A percentile compares a stretch with the other conserved stretches of the same genome.
phyloP scores from a whole-genome alignment of 352 stramenopile species.

The Phytophthora cryptogea region DNA sequence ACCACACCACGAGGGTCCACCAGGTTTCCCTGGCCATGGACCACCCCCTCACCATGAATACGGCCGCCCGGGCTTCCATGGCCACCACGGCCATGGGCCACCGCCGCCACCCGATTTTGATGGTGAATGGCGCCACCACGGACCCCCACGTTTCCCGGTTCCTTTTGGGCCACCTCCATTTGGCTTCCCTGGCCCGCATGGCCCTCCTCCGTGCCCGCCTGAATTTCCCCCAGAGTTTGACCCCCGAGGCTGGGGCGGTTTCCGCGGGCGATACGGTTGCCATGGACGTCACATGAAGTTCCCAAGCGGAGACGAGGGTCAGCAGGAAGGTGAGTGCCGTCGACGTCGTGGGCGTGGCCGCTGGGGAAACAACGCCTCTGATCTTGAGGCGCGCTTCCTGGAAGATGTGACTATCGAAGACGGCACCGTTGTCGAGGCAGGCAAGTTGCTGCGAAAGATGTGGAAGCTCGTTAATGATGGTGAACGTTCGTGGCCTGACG shows the following conservation, averaged over 20 bases:
- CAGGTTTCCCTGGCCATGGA: not conserved
- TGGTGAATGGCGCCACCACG: not conserved
- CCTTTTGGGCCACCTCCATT: conserved; percentile 14
- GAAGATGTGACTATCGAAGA: conserved; percentile 82
- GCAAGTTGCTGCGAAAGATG: conserved; percentile 60
- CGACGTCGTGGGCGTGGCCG: conserved; percentile 16
- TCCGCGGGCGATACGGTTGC: conserved; percentile 16
- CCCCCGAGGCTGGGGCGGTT: conserved; percentile 6
- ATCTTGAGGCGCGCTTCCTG: conserved; percentile 60
- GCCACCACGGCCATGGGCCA: conserved; percentile 2
- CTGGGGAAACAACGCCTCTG: conserved; percentile 14
- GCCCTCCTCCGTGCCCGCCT: conserved; percentile 7
- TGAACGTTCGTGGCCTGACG: conserved; percentile 49
- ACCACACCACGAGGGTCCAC: not conserved
- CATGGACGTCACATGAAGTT: conserved; percentile 8
- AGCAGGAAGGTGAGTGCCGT: not conserved
- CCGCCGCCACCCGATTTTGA: conserved; percentile 5
- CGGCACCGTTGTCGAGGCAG: conserved; percentile 62
- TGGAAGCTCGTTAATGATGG: conserved; percentile 83
- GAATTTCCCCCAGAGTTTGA: conserved; percentile 11
- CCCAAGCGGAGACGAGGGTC: conserved; percentile 12
- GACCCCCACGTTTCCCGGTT: conserved; percentile 13
- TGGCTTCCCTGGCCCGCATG: conserved; percentile 11
- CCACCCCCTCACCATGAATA: not conserved
- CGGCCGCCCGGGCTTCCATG: conserved; percentile 1